Evolutionary conservation across 176 grass and related monocot genomes (phyloP).

Genomic region (Oryza rufipogon): DNA sequence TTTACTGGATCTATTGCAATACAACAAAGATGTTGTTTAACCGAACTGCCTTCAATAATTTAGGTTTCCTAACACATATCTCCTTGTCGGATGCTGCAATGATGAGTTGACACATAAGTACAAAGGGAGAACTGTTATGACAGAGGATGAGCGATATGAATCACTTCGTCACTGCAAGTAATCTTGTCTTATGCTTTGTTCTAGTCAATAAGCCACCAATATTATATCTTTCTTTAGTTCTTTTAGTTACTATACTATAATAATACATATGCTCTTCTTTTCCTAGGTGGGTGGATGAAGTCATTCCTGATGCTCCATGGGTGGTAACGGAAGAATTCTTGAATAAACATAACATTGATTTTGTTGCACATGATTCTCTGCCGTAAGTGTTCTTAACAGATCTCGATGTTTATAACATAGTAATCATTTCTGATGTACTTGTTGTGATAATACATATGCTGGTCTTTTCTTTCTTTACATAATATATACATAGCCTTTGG

Average conservation of each 20-base stretch:
- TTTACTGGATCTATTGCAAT: not conserved
- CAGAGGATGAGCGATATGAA: conserved; percentile 78
- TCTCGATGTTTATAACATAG: conserved; percentile 5
- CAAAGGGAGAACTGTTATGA: conserved; percentile 95
- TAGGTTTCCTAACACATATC: conserved; percentile 87
- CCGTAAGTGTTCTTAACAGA: conserved; percentile 67
- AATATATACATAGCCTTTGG: conserved; percentile 2
- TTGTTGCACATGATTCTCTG: conserved; percentile 84
- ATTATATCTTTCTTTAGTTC: not conserved
- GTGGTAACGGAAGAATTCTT: conserved; percentile 85
- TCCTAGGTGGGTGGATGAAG: conserved; percentile 89
- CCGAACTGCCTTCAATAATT: conserved; percentile 40
- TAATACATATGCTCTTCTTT: conserved; percentile 30
- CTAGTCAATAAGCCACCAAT: not conserved
- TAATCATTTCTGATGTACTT: conserved; percentile 23
- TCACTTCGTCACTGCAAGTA: conserved; percentile 99
- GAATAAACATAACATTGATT: conserved; percentile 88
- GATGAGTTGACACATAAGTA: conserved; percentile 79
- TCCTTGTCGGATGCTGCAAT: conserved; percentile 89
- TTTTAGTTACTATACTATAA: conserved; percentile 21
- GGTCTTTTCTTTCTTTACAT: conserved; percentile 16
- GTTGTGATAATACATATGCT: conserved; percentile 22
- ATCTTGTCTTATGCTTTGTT: conserved; percentile 26
- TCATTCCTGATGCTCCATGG: conserved; percentile 96
- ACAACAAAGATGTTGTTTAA: not conserved